phyloP scores from a whole-genome alignment of 1,284 basidiomycete genomes.

The Crepidotus sp. region DNA sequence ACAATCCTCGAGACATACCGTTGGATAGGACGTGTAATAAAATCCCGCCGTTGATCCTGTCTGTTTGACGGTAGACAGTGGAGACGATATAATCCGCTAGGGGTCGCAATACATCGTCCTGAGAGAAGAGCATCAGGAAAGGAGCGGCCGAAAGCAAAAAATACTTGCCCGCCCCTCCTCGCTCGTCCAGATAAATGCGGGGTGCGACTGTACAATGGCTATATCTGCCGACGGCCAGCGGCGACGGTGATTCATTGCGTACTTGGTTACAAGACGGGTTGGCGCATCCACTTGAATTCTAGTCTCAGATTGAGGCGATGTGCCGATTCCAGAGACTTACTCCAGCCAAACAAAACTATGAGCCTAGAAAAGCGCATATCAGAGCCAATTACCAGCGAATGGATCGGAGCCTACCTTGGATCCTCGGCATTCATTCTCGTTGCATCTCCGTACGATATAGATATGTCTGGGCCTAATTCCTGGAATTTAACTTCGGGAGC shows the following conservation, averaged over 20 bases:
- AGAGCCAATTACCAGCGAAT: neutral
- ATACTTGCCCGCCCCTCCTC: constrained; percentile 3
- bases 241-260: neutral
- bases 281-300: constrained; percentile 7
- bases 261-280: constrained; percentile 1
- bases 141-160: neutral
- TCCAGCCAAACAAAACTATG: constrained; percentile 9
- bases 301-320: neutral
- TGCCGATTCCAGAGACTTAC: neutral
- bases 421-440: neutral
- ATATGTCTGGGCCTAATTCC: constrained; percentile 4
- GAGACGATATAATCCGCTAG: constrained; percentile 5
- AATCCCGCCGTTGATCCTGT: neutral
- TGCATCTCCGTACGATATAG: constrained; percentile 3
- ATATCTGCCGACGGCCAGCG: constrained; percentile 9
- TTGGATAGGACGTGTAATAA: constrained; percentile 4
- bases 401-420: neutral
- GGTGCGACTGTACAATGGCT: constrained; percentile 3
- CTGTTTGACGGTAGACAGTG: constrained; percentile 1
- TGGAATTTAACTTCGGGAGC: neutral
- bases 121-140: neutral
- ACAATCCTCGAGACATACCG: no score
- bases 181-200: constrained; percentile 3
- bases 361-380: neutral
- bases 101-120: constrained; percentile 1